phyloP scores from a whole-genome alignment of 2,329 filamentous ascomycete species.

The Colletotrichum sp. region DNA sequence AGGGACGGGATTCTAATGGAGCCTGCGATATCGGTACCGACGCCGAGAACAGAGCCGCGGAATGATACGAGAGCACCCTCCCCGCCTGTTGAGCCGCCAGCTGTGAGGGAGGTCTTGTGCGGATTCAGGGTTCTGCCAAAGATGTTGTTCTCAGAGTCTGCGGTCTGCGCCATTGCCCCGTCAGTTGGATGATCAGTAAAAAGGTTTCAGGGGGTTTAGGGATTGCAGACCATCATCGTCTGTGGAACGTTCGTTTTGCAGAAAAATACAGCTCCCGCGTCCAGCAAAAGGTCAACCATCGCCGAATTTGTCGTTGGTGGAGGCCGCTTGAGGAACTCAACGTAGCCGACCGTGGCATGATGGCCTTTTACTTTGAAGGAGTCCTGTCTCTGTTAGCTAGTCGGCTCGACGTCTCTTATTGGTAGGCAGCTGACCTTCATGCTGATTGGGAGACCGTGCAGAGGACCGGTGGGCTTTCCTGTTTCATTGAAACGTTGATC shows the following conservation, averaged over 20 bases:
- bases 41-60: constrained; percentile 43
- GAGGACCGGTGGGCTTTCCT: constrained; percentile 54
- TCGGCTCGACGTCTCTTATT: neutral
- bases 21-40: constrained; percentile 48
- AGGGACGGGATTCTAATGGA: constrained; percentile 48
- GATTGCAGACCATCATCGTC: constrained; percentile 45
- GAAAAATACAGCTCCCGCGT: constrained; percentile 69
- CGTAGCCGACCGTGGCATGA: constrained; percentile 61
- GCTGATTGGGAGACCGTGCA: constrained; percentile 64
- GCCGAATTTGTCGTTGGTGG: constrained; percentile 56
- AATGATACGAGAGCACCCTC: constrained; percentile 45
- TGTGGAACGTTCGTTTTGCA: constrained; percentile 74
- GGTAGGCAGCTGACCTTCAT: constrained; percentile 26
- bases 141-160: constrained; percentile 61
- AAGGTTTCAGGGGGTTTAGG: too few relatives aligned
- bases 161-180: constrained; percentile 45
- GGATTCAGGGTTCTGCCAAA: constrained; percentile 62
- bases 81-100: constrained; percentile 71
- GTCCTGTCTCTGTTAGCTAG: constrained; percentile 53
- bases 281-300: constrained; percentile 61
- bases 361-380: constrained; percentile 60
- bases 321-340: constrained; percentile 55
- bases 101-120: constrained; percentile 61
- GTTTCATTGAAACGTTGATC: constrained; percentile 46
- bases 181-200: too few relatives aligned